Evolutionary conservation across 371 early-diverging fungal genomes (phyloP), one percentile per base, ranked within the genome.

Genomic region (Coemansia sp.): DNA sequence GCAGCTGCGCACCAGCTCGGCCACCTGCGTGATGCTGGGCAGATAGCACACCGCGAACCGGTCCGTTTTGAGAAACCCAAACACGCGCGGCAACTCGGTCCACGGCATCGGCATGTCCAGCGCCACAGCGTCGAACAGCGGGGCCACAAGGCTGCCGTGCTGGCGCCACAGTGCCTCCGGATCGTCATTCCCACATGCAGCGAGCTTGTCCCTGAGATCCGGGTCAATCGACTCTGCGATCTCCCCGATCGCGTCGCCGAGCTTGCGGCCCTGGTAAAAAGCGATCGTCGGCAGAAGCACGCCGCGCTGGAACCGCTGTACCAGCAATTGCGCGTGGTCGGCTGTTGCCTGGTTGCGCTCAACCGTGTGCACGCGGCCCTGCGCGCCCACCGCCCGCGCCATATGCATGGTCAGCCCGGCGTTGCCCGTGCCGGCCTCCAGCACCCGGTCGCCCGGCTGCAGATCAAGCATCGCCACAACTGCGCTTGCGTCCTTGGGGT

Each of bases 401-500:
- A 90, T 66, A 59, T 88, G 83, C 38, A 90, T 62, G 0, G 89
- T 87, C 55, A 90, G 70, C 33, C 85, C 83, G 4, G 86, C 91
- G 58, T 90, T 90, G 1, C 91, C 91, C 0, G 91, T 90, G 3
- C 91, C 91, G 1, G 88, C 89, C 66, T 90, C 91, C 5, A 90
- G 77, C 11, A 90, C 79, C 35, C 77, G 77, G 39, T 84, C 85
- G 11, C 85, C 87, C 2, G 86, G 85, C 40, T 81, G 77, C 14
- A 88, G 57, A 68, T 90, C 91, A 34, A 90, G 74, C 65, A 88
- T 64, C 39, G 78, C 66, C 72, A 84, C 84, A 42, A 90, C 88
- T 0, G 86, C 76, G 8, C 83, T 79, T 0, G 90, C 88, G 61
- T 90, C 91, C 57, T 89, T 89, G 0, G 91, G 88, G 69, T 90